Evolutionary conservation across 108 stramenopile genomes (phyloP).

Genomic region (Skeletonema tropicum): DNA sequence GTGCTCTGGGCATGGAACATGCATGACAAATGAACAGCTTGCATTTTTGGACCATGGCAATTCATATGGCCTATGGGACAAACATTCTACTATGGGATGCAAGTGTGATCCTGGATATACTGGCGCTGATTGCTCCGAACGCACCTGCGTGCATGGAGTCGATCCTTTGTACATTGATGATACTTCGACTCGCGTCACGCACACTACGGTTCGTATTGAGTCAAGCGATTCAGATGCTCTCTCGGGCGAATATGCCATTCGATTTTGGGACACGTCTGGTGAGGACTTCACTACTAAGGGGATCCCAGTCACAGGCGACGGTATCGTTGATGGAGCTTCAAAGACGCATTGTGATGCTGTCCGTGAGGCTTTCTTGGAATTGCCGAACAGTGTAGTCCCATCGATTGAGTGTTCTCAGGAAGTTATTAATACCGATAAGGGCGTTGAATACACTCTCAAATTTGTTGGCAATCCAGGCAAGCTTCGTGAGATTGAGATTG

Average conservation of each 20-base stretch:
- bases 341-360: constrained; percentile 52
- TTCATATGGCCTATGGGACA: constrained; percentile 74
- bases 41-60: constrained; percentile 69
- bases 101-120: constrained; percentile 73
- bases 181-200: constrained; percentile 55
- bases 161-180: constrained; percentile 80
- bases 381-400: constrained; percentile 66
- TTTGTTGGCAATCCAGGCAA: constrained; percentile 57
- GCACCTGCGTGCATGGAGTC: constrained; percentile 65
- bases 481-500: constrained; percentile 54
- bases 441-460: constrained; percentile 48
- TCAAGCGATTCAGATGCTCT: constrained; percentile 38
- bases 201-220: constrained; percentile 56
- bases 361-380: constrained; percentile 52
- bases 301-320: constrained; percentile 41
- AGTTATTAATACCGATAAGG: constrained; percentile 24
- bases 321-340: constrained; percentile 14
- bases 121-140: constrained; percentile 62
- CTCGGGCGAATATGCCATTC: constrained; percentile 64
- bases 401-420: constrained; percentile 47
- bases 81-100: constrained; percentile 69
- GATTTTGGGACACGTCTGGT: constrained; percentile 69
- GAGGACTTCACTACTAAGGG: constrained; percentile 73
- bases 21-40: constrained; percentile 64
- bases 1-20: constrained; percentile 78